Evolutionary conservation across 805 yeast genomes (phyloP).

Genomic region (Brettanomyces custersianus): DNA sequence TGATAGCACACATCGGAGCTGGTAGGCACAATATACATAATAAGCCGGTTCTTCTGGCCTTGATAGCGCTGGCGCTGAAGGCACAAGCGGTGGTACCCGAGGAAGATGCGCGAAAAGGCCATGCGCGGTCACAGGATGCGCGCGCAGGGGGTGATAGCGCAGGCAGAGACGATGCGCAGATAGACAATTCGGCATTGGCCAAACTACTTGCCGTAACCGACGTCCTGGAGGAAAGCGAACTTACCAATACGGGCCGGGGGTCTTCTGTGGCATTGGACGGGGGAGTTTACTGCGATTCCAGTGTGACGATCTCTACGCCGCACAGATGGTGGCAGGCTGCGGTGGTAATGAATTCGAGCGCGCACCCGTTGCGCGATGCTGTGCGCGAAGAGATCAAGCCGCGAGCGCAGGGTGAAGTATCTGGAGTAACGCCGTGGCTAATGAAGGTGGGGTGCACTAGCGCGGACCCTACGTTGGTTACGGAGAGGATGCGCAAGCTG

Average conservation of each 20-base stretch:
- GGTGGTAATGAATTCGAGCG: slow-evolving; percentile 8
- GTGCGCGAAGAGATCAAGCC: slow-evolving; percentile 15
- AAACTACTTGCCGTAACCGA: slow-evolving; percentile 2
- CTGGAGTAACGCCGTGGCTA: slow-evolving; percentile 27
- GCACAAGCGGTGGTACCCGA: not conserved
- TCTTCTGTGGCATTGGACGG: slow-evolving; percentile 34
- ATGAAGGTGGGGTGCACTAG: slow-evolving; percentile 12
- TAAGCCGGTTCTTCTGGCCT: not conserved
- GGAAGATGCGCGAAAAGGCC: not conserved
- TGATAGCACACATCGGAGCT: slow-evolving; percentile 47
- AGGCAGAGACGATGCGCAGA: not conserved
- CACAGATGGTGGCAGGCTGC: slow-evolving; percentile 13
- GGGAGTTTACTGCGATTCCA: slow-evolving; percentile 36
- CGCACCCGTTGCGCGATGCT: slow-evolving; percentile 27
- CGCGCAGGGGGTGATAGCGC: not conserved
- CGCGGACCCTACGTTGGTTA: slow-evolving; percentile 3
- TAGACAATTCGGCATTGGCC: not conserved
- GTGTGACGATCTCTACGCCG: slow-evolving; percentile 15
- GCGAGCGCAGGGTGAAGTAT: slow-evolving; percentile 5
- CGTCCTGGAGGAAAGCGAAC: slow-evolving; percentile 25
- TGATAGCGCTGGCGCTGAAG: not conserved
- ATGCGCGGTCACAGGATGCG: not conserved
- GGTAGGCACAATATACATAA: slow-evolving; percentile 31
- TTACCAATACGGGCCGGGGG: slow-evolving; percentile 45
- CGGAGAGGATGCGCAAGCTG: slow-evolving; percentile 8